Base-by-base conservation (phyloP, 345 rosid genomes). In the Cardamine resedifolia region DNA sequence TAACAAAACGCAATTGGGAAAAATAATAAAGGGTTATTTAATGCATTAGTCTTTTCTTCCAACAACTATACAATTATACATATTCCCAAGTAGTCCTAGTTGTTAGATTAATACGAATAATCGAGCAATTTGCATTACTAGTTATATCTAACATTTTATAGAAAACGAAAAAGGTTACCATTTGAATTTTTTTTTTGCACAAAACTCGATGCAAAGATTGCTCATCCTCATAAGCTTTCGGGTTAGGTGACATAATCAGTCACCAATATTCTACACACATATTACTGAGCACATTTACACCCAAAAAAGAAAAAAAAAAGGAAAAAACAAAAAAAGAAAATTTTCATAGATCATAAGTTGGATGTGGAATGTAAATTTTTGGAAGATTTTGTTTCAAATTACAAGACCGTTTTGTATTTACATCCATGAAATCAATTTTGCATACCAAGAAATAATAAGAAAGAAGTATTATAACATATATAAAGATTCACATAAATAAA, bases 31-130 rank as follows among this genome's bases (percentile, higher is more conserved):
- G 58, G 39, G 44, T 77, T 58, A 44, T 20, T 34, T 67, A 73
- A 71, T 64, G 76, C 76, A 58, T 58, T 78, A 64, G 58, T 10
- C 73, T 51, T 73, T 68, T 58, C 70, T 73, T 68, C 64, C 70
- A 73, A 61, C 70, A 72, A 73, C 79, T 64, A 70, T 69, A 55
- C 74, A 61, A 66, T 68, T 69, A 70, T 70, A 45, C 66, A 70
- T 64, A 64, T 57, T 48, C 56, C 11, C 76, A 64, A 77, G 18
- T 64, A 58, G 72, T 64, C 79, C 72, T 38, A 77, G 41, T 77
- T 77, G 71, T 71, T 50, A 27, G 70, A 65, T 57, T 51, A 64
- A 58, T 64, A 77, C 41, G 43, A 65, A 39, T 77, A 49, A 70
- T 38, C 14, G 30, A 48, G 7, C 76, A 57, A 70, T 58, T 77